Conservation (phyloP, 2,329 filamentous ascomycete genomes). For the Trichophaea hybrida region DNA sequence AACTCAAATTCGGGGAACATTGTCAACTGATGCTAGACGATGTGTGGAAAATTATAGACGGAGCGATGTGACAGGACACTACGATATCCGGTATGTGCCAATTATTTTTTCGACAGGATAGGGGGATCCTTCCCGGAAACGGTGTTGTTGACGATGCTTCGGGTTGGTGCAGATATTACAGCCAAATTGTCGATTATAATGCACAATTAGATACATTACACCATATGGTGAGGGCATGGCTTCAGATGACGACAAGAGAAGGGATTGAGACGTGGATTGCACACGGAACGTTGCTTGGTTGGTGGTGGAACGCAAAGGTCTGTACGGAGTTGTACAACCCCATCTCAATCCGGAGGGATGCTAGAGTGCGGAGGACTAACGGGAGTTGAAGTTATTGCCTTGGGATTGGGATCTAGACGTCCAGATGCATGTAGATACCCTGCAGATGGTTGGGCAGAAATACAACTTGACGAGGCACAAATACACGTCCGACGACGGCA, state of each 20-base stretch:
- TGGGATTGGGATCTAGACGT: slow-evolving; percentile 53
- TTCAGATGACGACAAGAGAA: slow-evolving; percentile 48
- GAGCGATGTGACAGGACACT: slow-evolving; percentile 15
- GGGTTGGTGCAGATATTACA: slow-evolving; percentile 43
- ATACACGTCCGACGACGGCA: slow-evolving; percentile 33
- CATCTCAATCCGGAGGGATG: neutral
- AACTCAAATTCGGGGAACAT: neutral
- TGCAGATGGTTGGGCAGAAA: slow-evolving; percentile 48
- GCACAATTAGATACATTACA: slow-evolving; percentile 51
- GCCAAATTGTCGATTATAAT: slow-evolving; percentile 47
- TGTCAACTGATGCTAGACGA: neutral
- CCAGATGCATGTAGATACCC: slow-evolving; percentile 54
- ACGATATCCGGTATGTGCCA: slow-evolving; percentile 9
- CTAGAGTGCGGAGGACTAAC: neutral
- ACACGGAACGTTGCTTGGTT: slow-evolving; percentile 68
- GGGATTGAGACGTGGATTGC: slow-evolving; percentile 73
- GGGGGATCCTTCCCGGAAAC: neutral
- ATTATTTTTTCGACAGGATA: neutral
- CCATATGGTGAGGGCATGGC: slow-evolving; percentile 60
- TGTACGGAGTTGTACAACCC: neutral
- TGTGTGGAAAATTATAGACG: slow-evolving; percentile 1
- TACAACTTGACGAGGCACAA: slow-evolving; percentile 53
- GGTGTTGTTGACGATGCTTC: neutral
- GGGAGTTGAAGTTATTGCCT: slow-evolving; percentile 19
- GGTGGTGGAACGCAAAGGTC: slow-evolving; percentile 69